phyloP scores from a whole-genome alignment of 352 stramenopile genomes.

The Pythium coloratum region DNA sequence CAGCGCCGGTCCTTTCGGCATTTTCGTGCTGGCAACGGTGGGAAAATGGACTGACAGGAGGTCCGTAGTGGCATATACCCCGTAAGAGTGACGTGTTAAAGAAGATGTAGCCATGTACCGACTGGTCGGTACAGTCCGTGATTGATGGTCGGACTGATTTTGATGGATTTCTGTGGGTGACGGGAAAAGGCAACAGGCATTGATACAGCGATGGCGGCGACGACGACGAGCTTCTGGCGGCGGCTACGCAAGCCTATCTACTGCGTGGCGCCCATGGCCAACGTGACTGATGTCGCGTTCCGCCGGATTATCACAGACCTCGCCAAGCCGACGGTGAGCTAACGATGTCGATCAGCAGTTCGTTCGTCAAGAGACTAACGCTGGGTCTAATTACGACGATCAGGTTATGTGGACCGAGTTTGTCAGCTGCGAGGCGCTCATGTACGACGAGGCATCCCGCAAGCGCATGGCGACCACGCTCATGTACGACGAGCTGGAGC shows the following conservation, averaged over 20 bases:
- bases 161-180: background rate
- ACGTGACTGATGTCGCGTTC: constrained; percentile 80
- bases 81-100: constrained; percentile 7
- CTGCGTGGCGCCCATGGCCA: constrained; percentile 84
- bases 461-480: constrained; percentile 79
- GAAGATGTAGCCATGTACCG: constrained; percentile 15
- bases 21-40: constrained; percentile 11
- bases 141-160: background rate
- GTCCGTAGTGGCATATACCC: constrained; percentile 13
- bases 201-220: background rate
- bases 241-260: constrained; percentile 64
- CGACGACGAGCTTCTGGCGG: constrained; percentile 61
- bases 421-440: constrained; percentile 82
- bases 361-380: background rate
- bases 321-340: constrained; percentile 60
- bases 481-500: constrained; percentile 69
- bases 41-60: background rate
- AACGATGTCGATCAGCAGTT: background rate
- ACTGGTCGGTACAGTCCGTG: background rate
- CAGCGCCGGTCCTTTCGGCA: constrained; percentile 51
- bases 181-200: constrained; percentile 17
- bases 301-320: constrained; percentile 73
- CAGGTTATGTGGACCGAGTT: constrained; percentile 73
- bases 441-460: constrained; percentile 55
- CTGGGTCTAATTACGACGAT: background rate